Conservation (phyloP, 1,284 basidiomycete genomes). For the Cryptococcus jaspeensis region DNA sequence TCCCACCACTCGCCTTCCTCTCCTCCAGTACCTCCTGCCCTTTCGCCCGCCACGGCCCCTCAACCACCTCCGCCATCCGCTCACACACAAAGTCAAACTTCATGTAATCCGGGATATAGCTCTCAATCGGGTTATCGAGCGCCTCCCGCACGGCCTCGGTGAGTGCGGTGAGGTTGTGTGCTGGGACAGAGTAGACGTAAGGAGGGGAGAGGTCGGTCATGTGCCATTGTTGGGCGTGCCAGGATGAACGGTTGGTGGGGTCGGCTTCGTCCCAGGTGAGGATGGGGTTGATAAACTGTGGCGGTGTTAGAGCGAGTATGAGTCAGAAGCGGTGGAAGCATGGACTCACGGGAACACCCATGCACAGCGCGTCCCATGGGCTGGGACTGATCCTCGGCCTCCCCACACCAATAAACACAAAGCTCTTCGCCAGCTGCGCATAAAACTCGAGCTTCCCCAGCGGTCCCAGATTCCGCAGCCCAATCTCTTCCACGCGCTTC, state of each 20-base stretch:
- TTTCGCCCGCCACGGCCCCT: conserved; percentile 29
- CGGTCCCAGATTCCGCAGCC: conserved; percentile 27
- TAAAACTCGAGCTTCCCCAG: conserved; percentile 39
- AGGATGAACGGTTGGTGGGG: conserved; percentile 40
- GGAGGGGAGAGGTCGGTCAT: conserved; percentile 45
- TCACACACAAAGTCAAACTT: conserved; percentile 21
- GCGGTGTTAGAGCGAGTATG: neutral
- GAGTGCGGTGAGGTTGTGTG: conserved; percentile 33
- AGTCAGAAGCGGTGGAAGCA: neutral
- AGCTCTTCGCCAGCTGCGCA: conserved; percentile 19
- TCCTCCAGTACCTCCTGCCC: conserved; percentile 26
- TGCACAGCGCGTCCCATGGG: conserved; percentile 41
- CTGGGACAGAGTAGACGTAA: conserved; percentile 50
- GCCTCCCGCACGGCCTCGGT: conserved; percentile 27
- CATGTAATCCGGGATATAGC: conserved; percentile 32
- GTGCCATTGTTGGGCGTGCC: conserved; percentile 50
- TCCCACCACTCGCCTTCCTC: conserved; percentile 15
- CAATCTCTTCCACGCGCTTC: conserved; percentile 15
- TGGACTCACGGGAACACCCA: conserved; percentile 38
- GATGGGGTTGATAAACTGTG: conserved; percentile 54
- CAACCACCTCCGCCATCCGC: conserved; percentile 26
- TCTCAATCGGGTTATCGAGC: conserved; percentile 30
- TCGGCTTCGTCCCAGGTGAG: conserved; percentile 44
- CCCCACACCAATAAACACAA: conserved; percentile 37
- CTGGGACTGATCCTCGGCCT: conserved; percentile 34